These are phyloP conservation scores for Sungouiozyma ichnusensis DNA, from an alignment of 805 yeast genomes.

Conservation along the genomic window DNA sequence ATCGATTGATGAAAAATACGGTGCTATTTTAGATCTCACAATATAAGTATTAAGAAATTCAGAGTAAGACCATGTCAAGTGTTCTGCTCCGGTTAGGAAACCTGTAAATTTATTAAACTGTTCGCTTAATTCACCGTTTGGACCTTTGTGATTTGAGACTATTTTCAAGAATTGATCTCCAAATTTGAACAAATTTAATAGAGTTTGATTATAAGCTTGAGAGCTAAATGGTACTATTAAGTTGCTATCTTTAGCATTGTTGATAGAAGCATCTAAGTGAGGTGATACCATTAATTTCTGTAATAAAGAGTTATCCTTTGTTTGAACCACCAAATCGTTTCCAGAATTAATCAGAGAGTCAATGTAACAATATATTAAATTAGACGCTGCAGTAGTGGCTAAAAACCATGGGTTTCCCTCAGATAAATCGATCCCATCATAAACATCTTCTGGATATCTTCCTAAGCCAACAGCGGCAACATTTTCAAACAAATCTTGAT, in stretches of 20 bases:
- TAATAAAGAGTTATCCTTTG: slow-evolving; percentile 22
- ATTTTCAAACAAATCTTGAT: slow-evolving; percentile 32
- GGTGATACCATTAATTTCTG: slow-evolving; percentile 7
- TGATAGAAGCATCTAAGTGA: slow-evolving; percentile 3
- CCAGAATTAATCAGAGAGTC: slow-evolving; percentile 32
- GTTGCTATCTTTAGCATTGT: neutral
- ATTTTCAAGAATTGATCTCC: slow-evolving; percentile 59
- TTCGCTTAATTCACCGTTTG: slow-evolving; percentile 69
- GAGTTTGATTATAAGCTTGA: slow-evolving; percentile 36
- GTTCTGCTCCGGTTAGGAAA: slow-evolving; percentile 75
- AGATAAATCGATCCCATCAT: slow-evolving; percentile 59
- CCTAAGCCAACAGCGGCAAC: slow-evolving; percentile 60
- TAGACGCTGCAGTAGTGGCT: slow-evolving; percentile 60
- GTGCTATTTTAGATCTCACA: slow-evolving; percentile 39
- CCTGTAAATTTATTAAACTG: slow-evolving; percentile 79
- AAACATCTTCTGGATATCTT: slow-evolving; percentile 85
- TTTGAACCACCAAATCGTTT: slow-evolving; percentile 35
- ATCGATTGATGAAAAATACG: neutral
- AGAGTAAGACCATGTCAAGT: slow-evolving; percentile 87
- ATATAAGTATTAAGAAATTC: slow-evolving; percentile 60
- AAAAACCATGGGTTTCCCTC: slow-evolving; percentile 95
- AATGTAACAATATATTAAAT: slow-evolving; percentile 46
- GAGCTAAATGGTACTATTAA: slow-evolving; percentile 19
- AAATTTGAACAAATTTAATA: slow-evolving; percentile 38
- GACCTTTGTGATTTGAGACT: slow-evolving; percentile 48